Base-by-base conservation (phyloP, 2,329 filamentous ascomycete genomes). In the Aspergillus fijiensis region DNA sequence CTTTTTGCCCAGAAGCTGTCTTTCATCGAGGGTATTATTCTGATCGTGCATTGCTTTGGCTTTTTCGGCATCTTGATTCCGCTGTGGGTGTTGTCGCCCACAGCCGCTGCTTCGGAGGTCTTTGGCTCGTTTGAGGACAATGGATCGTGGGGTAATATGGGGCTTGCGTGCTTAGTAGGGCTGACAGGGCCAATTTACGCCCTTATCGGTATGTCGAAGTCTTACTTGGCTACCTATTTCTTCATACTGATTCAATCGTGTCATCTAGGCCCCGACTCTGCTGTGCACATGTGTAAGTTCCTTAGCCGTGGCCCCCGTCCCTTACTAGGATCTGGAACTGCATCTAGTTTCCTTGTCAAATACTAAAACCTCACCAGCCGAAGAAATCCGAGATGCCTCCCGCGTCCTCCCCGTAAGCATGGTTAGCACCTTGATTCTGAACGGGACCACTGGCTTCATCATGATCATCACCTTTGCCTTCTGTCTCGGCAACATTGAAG, bases 371-470 rank as follows among this genome's bases (percentile, higher is more conserved):
- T 65, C 7, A 57, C 73, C 78, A 69, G 79, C 81, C 5, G 82
- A 84, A 67, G 82, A 84, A 65, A 79, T 84, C 29, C 72, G 77
- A 51, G 76, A 82, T 52, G 79, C 82, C 0, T 77, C 79, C 2
- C 66, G 76, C 9, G 77, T 80, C 49, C 77, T 84, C 2, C 82
- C 82, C 2, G 68, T 74, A 60, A 78, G 79, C 5, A 82, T 84
- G 69, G 74, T 83, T 39, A 76, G 75, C 54, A 79, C 77, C 4
- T 76, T 81, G 53, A 55, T 79, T 16, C 72, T 84, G 59, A 84
- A 83, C 59, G 81, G 80, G 2, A 65, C 67, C 2, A 69, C 82
- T 9, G 82, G 81, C 2, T 79, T 84, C 60, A 60, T 76, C 50
- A 80, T 79, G 69, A 66, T 79, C 23, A 68, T 81, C 42, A 79